These are phyloP conservation scores for Neoscytalidium dimidiatum DNA, from an alignment of 2,329 filamentous ascomycete genomes.

Conservation along the genomic window DNA sequence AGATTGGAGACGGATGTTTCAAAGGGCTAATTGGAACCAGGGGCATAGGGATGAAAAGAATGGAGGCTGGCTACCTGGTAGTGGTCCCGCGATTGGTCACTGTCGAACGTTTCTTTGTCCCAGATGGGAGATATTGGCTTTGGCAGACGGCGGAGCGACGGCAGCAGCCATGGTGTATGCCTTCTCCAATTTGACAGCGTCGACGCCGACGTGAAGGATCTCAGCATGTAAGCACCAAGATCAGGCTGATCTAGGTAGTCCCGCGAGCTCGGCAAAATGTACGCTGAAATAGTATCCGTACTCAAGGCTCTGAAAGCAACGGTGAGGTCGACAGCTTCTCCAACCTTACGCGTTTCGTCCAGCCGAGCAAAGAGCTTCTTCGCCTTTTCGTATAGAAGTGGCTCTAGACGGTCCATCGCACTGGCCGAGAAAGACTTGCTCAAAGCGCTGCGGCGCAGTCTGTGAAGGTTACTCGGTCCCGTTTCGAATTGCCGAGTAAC, in stretches of 20 bases:
- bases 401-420: conserved; percentile 16
- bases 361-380: conserved; percentile 20
- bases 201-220: background rate
- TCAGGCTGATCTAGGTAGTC: background rate
- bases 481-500: conserved; percentile 6
- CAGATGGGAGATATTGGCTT: background rate
- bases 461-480: conserved; percentile 23
- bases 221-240: background rate
- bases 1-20: no score
- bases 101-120: background rate
- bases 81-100: background rate
- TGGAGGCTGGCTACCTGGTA: background rate
- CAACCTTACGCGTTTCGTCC: background rate
- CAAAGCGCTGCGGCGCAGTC: conserved; percentile 21
- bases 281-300: background rate
- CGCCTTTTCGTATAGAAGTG: conserved; percentile 18
- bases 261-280: background rate
- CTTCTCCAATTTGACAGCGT: background rate
- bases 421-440: conserved; percentile 20
- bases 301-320: background rate
- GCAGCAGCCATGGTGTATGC: background rate
- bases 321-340: background rate
- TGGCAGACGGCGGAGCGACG: background rate
- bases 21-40: no score
- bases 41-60: no score